A percentile compares a stretch with the other conserved stretches of the same genome.
Evolutionary conservation across 768 basidiomycete species (phyloP).

Genomic region (Boletus barrowsii): DNA sequence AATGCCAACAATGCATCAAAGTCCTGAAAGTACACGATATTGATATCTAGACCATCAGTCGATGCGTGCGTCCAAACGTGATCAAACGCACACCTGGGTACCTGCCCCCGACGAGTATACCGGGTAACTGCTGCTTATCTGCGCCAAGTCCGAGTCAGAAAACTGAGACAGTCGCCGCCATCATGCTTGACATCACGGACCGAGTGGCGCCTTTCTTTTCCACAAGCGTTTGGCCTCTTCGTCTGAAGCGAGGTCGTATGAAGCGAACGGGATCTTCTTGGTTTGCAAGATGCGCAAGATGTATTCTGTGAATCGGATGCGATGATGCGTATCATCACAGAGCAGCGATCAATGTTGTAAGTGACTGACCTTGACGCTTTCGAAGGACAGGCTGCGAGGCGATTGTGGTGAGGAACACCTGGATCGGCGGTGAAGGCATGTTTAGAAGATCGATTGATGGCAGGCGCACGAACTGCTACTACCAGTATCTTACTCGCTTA

Average conservation of each 20-base stretch:
- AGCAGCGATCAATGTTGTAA: not conserved
- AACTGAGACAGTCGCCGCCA: not conserved
- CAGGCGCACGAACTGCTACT: too few species aligned
- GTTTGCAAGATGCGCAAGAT: slow-evolving; percentile 78
- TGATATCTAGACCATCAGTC: slow-evolving; percentile 4
- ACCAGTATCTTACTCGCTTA: not conserved
- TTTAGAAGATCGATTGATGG: not conserved
- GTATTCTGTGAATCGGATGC: slow-evolving; percentile 58
- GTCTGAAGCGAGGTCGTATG: slow-evolving; percentile 84
- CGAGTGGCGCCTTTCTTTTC: slow-evolving; percentile 74
- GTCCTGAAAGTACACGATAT: slow-evolving; percentile 39
- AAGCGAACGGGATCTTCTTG: slow-evolving; percentile 79
- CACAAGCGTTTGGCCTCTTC: slow-evolving; percentile 76
- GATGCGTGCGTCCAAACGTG: not conserved
- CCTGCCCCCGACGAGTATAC: slow-evolving; percentile 72
- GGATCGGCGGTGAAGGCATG: slow-evolving; percentile 83
- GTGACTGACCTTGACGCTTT: slow-evolving; percentile 66
- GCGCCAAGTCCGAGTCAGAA: slow-evolving; percentile 2
- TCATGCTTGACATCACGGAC: slow-evolving; percentile 33
- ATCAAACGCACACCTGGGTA: slow-evolving; percentile 67
- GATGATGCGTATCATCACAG: not conserved
- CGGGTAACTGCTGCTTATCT: slow-evolving; percentile 86
- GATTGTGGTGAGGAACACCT: slow-evolving; percentile 82
- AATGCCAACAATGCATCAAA: slow-evolving; percentile 69
- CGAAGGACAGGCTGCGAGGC: slow-evolving; percentile 75